phyloP scores from a whole-genome alignment of 1,284 basidiomycete genomes.

The Trichosporon coremiiforme region DNA sequence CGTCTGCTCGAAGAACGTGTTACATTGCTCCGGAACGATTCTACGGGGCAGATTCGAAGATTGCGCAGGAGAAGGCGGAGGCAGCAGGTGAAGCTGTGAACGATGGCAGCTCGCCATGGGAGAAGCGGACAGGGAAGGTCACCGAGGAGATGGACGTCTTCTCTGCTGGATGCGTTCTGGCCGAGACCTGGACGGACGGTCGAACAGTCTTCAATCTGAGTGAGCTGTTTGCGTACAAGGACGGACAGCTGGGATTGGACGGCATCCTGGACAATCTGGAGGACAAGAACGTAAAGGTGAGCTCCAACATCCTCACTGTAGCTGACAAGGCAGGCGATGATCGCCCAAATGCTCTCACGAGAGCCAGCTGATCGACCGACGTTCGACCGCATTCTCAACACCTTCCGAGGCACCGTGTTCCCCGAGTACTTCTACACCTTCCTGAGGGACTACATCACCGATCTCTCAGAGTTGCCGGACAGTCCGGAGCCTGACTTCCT shows the following conservation, averaged over 20 bases:
- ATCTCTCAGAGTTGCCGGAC: constrained; percentile 66
- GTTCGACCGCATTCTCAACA: constrained; percentile 79
- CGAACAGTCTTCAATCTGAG: constrained; percentile 90
- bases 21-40: constrained; percentile 97
- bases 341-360: constrained; percentile 85
- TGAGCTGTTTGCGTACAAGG: constrained; percentile 92
- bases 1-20: constrained; percentile 87
- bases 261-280: constrained; percentile 73
- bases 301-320: constrained; percentile 42
- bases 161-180: constrained; percentile 90
- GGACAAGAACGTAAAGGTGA: constrained; percentile 76
- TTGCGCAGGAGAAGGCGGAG: constrained; percentile 64
- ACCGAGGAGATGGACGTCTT: constrained; percentile 99
- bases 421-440: constrained; percentile 93
- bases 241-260: constrained; percentile 79
- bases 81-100: constrained; percentile 56
- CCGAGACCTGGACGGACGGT: constrained; percentile 95
- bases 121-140: constrained; percentile 71
- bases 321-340: constrained; percentile 65
- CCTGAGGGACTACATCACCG: constrained; percentile 82
- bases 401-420: constrained; percentile 76
- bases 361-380: constrained; percentile 75
- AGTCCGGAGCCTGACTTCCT: constrained; percentile 34
- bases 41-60: constrained; percentile 75
- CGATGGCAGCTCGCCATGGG: constrained; percentile 45